phyloP scores from a whole-genome alignment of 2,329 filamentous ascomycete genomes.

The Fusarium haematococcum region DNA sequence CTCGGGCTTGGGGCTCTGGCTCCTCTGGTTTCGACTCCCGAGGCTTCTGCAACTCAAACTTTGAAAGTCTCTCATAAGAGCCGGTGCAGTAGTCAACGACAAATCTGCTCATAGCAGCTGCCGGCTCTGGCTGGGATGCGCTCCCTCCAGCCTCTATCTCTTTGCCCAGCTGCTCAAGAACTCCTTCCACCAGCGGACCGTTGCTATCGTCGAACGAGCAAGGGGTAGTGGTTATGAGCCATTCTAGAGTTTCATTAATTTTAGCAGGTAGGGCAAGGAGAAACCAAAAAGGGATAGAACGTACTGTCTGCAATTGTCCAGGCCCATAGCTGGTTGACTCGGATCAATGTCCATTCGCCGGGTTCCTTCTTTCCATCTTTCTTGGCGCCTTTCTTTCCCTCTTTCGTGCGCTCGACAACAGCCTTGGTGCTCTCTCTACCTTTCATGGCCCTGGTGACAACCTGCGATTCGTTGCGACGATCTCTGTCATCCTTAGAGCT shows the following conservation, averaged over 20 bases:
- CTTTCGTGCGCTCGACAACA: too few species aligned
- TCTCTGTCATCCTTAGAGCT: neutral
- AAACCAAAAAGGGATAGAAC: neutral
- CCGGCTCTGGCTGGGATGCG: neutral
- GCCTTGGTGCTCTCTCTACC: neutral
- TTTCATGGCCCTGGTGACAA: neutral
- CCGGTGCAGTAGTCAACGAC: slow-evolving; percentile 5
- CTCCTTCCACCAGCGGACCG: neutral
- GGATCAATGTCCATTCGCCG: neutral
- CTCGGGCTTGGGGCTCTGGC: rapidly evolving
- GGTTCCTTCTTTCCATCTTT: neutral
- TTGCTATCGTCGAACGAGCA: neutral
- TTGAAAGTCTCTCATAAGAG: neutral
- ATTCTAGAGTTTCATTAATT: neutral
- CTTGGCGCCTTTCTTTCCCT: too few species aligned
- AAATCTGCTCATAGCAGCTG: neutral
- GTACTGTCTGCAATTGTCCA: slow-evolving; percentile 1
- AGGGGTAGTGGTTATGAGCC: neutral
- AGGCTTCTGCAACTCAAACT: neutral
- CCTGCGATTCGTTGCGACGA: neutral
- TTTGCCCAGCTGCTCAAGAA: neutral
- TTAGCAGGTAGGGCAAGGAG: neutral
- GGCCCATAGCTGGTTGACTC: slow-evolving; percentile 4
- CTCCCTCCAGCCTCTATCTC: neutral
- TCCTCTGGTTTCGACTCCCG: neutral